Evolutionary conservation across 2,329 filamentous ascomycete genomes (phyloP), one percentile per base, ranked within the genome.

Genomic region (Trichoderma lentiforme): DNA sequence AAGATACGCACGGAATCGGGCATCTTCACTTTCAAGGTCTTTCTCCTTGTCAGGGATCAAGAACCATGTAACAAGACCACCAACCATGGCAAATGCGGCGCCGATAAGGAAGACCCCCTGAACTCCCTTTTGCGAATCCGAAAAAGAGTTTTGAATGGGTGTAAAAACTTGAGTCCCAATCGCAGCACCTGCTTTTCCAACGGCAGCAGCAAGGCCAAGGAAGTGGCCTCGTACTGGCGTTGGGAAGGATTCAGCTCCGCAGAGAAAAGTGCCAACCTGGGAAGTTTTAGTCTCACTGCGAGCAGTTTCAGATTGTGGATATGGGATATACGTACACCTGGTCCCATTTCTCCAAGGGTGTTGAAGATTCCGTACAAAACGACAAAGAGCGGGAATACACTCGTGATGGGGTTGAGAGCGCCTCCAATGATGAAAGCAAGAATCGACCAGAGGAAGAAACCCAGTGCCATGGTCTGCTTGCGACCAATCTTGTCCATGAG

Each of bases 361-460:
- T 86, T 84, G 78, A 87, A 84, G 3, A 87, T 78, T 0, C 85
- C 86, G 72, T 87, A 87, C 43, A 87, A 81, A 5, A 87, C 80
- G 11, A 87, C 81, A 73, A 87, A 87, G 0, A 86, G 79, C 0
- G 86, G 84, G 4, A 87, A 78, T 32, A 86, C 82, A 34, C 80
- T 80, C 4, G 82, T 84, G 67, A 87, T 82, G 15, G 80, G 76
- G 32, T 84, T 77, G 73, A 86, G 85, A 9, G 83, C 78, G n/a
- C 82, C 82, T 24, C 86, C 85, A 56, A 87, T 85, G 70, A 84
- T 83, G 61, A 87, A 81, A 0, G 84, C 85, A 28, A 87, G 82
- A 58, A 87, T 26, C 6, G 73, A 72, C 74, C 74, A 76, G 4
- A 77, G 51, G 4, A 75, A 70, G 57, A 78, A 75, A 4, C 78